phyloP scores from a whole-genome alignment of 306 rosid genomes.

The Rubus parviflorus region DNA sequence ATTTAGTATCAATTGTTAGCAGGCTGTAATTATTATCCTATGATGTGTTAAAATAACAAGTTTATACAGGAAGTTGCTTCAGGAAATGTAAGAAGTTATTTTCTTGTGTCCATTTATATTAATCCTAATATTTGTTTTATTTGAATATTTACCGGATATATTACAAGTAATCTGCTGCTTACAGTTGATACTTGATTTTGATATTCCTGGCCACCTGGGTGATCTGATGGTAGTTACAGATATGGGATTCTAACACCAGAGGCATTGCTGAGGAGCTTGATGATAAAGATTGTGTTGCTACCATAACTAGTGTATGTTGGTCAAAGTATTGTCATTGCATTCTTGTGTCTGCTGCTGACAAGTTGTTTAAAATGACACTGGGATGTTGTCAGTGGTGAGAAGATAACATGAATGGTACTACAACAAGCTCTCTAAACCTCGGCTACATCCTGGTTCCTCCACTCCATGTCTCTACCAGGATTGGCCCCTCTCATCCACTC shows the following conservation, averaged over 20 bases:
- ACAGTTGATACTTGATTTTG: slow-evolving; percentile 28
- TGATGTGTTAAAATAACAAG: no score
- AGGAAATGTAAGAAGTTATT: no score
- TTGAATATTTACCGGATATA: slow-evolving; percentile 14
- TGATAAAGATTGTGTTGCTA: slow-evolving; percentile 74
- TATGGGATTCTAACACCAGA: slow-evolving; percentile 93
- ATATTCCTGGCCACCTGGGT: slow-evolving; percentile 64
- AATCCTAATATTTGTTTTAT: neutral
- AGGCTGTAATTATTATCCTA: no score
- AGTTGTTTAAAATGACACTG: slow-evolving; percentile 56
- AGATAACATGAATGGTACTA: slow-evolving; percentile 49
- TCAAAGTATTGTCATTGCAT: slow-evolving; percentile 65
- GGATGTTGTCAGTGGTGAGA: slow-evolving; percentile 75
- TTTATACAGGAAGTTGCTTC: no score
- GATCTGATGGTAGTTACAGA: slow-evolving; percentile 82
- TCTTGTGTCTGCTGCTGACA: slow-evolving; percentile 85
- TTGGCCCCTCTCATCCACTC: slow-evolving; percentile 89
- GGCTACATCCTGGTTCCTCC: slow-evolving; percentile 86
- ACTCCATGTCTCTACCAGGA: slow-evolving; percentile 75
- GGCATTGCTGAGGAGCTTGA: slow-evolving; percentile 82
- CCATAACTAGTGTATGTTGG: slow-evolving; percentile 64
- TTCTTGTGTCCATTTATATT: no score
- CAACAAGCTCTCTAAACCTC: slow-evolving; percentile 77
- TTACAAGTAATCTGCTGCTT: slow-evolving; percentile 11
- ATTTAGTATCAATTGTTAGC: no score